A percentile compares a stretch with the other conserved stretches of the same genome.
phyloP scores from a whole-genome alignment of 2,329 filamentous ascomycete species.

The Hypoxylon sp. region DNA sequence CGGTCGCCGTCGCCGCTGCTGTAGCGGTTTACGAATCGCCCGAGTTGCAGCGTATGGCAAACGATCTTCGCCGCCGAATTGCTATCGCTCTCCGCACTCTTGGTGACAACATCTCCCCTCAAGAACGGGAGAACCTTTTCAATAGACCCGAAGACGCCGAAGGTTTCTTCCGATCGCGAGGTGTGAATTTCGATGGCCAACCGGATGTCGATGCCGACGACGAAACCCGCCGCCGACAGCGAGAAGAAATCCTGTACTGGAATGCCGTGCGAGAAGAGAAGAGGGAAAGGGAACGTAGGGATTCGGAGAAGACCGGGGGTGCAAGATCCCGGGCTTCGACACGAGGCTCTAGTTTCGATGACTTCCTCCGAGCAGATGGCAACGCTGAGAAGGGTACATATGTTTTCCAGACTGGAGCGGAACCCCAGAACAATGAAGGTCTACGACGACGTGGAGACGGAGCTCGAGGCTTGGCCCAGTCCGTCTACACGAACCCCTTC shows the following conservation, averaged over 20 bases:
- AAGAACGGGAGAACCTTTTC: conserved; percentile 68
- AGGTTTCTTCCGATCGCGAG: conserved; percentile 71
- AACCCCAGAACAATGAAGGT: conserved; percentile 61
- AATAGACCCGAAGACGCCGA: conserved; percentile 77
- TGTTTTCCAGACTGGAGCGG: conserved; percentile 71
- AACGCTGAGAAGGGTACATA: conserved; percentile 69
- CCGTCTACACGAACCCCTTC: conserved; percentile 72
- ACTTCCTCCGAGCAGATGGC: conserved; percentile 69
- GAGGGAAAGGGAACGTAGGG: conserved; percentile 58
- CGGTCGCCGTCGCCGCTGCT: conserved; percentile 70
- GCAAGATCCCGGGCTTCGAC: conserved; percentile 48
- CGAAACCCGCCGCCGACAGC: conserved; percentile 71
- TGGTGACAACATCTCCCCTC: conserved; percentile 69
- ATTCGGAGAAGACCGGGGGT: conserved; percentile 48
- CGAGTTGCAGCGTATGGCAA: conserved; percentile 73
- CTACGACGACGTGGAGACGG: conserved; percentile 66
- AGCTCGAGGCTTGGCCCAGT: conserved; percentile 62
- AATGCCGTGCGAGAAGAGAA: conserved; percentile 70
- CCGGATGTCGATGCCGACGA: conserved; percentile 73
- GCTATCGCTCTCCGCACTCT: conserved; percentile 72
- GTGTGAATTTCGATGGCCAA: conserved; percentile 58
- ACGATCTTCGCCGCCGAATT: conserved; percentile 73
- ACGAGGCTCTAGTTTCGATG: conserved; percentile 68
- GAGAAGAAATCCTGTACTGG: conserved; percentile 77
- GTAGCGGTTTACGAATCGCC: conserved; percentile 75